A percentile compares a stretch with the other conserved stretches of the same genome.
Evolutionary conservation across 1,284 basidiomycete genomes (phyloP).

Genomic region (Marasmius fiardii): DNA sequence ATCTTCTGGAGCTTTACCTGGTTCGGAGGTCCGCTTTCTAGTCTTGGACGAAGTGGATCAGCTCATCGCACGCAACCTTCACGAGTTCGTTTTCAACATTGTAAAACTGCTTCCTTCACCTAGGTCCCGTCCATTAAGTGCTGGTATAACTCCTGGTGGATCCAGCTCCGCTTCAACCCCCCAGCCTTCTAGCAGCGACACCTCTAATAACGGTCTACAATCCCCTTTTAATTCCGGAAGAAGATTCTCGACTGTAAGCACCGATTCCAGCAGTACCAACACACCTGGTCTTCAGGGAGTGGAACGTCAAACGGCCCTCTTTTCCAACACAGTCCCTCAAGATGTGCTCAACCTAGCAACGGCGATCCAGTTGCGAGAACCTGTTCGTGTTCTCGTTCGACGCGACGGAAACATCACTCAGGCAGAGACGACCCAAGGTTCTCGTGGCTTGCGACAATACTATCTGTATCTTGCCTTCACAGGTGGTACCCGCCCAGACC

Average conservation of each 20-base stretch:
- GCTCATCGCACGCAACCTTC: constrained; percentile 92
- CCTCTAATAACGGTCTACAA: constrained; percentile 37
- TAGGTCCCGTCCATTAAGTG: constrained; percentile 59
- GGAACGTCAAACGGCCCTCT: constrained; percentile 94
- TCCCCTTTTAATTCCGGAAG: constrained; percentile 53
- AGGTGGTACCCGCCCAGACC: constrained; percentile 72
- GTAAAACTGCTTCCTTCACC: constrained; percentile 87
- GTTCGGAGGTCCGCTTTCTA: constrained; percentile 85
- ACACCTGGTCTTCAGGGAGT: constrained; percentile 31
- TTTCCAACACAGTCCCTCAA: constrained; percentile 93
- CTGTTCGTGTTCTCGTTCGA: constrained; percentile 92
- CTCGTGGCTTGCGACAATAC: constrained; percentile 86
- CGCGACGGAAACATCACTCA: constrained; percentile 88
- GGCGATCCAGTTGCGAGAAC: constrained; percentile 87
- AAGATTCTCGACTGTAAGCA: constrained; percentile 54
- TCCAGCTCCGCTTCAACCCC: constrained; percentile 25
- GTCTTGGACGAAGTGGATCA: constrained; percentile 98
- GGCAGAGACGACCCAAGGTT: constrained; percentile 65
- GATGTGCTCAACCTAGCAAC: constrained; percentile 90
- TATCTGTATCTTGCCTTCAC: constrained; percentile 93
- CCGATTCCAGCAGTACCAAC: constrained; percentile 30
- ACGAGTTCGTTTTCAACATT: constrained; percentile 92
- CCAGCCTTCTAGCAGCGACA: constrained; percentile 51
- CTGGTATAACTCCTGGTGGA: constrained; percentile 36
- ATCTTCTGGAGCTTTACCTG: constrained; percentile 68